Base-by-base conservation (phyloP, 768 basidiomycete species). In the Lactifluus volemus region DNA sequence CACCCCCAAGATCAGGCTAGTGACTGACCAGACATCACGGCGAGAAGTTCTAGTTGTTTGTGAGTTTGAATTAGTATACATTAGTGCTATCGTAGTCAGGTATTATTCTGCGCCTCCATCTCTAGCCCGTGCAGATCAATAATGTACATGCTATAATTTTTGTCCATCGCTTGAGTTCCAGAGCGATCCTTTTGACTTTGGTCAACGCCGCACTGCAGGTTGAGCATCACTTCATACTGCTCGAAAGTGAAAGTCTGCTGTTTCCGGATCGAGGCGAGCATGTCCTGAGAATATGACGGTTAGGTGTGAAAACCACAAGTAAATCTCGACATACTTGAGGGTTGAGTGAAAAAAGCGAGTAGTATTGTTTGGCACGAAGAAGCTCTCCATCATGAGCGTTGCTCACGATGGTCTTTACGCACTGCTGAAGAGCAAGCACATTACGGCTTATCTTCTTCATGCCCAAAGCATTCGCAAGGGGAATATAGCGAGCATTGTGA, bases 181-280 rank as follows among this genome's bases (percentile, higher is more conserved):
- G 75, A 81, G 21, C 75, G 74, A 39, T 83, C 81, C 19, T 78
- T 79, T 12, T 76, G 73, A n/a, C 72, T 75, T 60, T 79, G 84
- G 68, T 91, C 84, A 39, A 93, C 83, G 15, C 89, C 90, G 69
- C 93, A 96, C 67, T 92, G 92, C 41, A 98, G 79, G 67, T 85
- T 88, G 51, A 98, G 79, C 79, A 98, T 93, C 8, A 83, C 81
- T 71, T 93, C 89, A 73, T 96, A 98, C 69, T 98, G 91, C 65
- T 96, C 94, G 66, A 97, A 96, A 4, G 79, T 82, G 75, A 92
- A 98, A 42, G 73, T 73, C 63, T 81, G 83, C 64, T 79, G 77
- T 51, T 76, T 65, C 30, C 85, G 83, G 56, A 92, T 83, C 11
- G 78, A 73, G 32, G 89, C 84, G 52, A 98, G 77, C 81, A 98